Evolutionary conservation across 2,329 filamentous ascomycete genomes (phyloP).

Genomic region (Alternaria ventricosa): DNA sequence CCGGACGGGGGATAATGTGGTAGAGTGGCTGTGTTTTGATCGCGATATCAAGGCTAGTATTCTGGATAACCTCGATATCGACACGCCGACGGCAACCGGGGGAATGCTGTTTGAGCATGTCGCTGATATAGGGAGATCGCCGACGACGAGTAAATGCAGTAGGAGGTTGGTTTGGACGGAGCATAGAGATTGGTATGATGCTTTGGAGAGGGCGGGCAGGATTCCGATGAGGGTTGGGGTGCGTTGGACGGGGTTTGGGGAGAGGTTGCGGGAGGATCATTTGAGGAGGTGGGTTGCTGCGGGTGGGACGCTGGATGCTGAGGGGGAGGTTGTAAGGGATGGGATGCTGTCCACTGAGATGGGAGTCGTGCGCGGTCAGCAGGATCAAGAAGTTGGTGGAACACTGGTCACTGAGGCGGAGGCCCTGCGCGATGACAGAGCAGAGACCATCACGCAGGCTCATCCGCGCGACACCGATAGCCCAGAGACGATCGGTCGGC

Average conservation of each 20-base stretch:
- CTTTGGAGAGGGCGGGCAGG: constrained; percentile 30
- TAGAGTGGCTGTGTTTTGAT: constrained; percentile 35
- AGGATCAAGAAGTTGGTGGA: background rate
- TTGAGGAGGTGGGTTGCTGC: background rate
- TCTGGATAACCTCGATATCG: constrained; percentile 2
- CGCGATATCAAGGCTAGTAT: constrained; percentile 4
- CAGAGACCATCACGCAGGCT: background rate
- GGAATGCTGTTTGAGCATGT: constrained; percentile 30
- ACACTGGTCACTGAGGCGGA: background rate
- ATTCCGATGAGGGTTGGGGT: constrained; percentile 36
- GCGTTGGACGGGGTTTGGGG: constrained; percentile 16
- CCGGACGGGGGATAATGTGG: constrained; percentile 5
- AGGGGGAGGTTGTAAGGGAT: background rate
- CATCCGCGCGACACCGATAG: background rate
- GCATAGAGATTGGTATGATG: constrained; percentile 26
- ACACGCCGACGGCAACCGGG: background rate
- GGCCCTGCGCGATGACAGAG: background rate
- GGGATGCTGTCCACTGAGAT: background rate
- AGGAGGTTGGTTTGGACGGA: constrained; percentile 18
- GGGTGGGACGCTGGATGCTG: background rate
- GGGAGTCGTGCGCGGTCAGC: background rate
- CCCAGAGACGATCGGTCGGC: background rate
- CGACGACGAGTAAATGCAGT: background rate
- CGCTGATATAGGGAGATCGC: constrained; percentile 13
- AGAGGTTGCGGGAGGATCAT: background rate